Evolutionary conservation across 2,329 filamentous ascomycete species (phyloP).

Genomic region (Talaromyces sp.): DNA sequence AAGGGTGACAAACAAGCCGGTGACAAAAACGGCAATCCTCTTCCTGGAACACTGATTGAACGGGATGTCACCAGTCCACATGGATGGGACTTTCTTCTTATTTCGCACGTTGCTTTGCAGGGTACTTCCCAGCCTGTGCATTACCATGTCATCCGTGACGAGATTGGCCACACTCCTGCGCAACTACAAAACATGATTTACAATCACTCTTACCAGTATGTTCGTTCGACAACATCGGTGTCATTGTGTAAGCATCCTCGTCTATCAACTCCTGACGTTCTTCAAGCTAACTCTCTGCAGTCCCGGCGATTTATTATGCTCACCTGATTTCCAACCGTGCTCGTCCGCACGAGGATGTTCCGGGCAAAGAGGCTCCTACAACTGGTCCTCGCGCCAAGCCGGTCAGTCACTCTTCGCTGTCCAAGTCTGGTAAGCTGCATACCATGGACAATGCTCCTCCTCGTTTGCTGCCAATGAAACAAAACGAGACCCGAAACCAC

Average conservation of each 20-base stretch:
- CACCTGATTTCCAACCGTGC: conserved; percentile 82
- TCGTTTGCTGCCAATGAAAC: conserved; percentile 5
- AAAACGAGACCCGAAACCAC: conserved; percentile 9
- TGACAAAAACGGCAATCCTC: conserved; percentile 74
- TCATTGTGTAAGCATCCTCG: conserved; percentile 55
- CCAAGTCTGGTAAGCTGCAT: neutral
- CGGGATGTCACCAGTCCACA: conserved; percentile 84
- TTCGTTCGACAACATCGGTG: conserved; percentile 85
- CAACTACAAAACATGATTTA: conserved; percentile 85
- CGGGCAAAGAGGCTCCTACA: conserved; percentile 34
- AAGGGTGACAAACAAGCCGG: conserved; percentile 41
- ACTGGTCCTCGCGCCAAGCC: conserved; percentile 34
- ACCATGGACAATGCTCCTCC: neutral
- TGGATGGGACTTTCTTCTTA: conserved; percentile 81
- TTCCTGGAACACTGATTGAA: conserved; percentile 85
- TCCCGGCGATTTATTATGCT: conserved; percentile 90
- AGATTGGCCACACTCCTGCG: conserved; percentile 62
- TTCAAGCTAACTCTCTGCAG: conserved; percentile 17
- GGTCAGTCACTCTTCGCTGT: conserved; percentile 15
- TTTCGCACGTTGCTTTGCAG: conserved; percentile 75
- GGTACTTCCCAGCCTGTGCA: conserved; percentile 89
- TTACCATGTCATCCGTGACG: conserved; percentile 84
- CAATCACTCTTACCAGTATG: conserved; percentile 90
- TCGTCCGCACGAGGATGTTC: conserved; percentile 62
- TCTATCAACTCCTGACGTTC: neutral